Conservation (phyloP, 371 early-diverging fungal species). For the Apophysomyces elegans region DNA sequence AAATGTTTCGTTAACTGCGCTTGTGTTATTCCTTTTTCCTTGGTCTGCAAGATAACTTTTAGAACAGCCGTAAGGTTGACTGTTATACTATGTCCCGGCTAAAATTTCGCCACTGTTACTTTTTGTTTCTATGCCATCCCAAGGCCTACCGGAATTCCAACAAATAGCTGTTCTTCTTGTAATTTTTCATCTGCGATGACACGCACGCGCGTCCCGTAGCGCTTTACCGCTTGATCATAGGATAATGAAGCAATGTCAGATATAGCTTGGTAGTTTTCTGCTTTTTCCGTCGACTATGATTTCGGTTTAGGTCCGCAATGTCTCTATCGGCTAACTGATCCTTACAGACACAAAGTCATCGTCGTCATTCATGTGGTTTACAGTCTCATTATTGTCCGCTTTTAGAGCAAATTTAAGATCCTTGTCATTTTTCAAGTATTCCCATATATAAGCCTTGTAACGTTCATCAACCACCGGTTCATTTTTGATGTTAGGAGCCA, state of each 20-base stretch:
- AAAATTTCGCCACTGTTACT: background rate
- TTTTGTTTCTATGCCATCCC: background rate
- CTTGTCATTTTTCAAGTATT: slow-evolving; percentile 15
- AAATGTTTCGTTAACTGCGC: slow-evolving; percentile 30
- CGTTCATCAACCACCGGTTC: slow-evolving; percentile 28
- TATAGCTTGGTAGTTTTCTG: slow-evolving; percentile 17
- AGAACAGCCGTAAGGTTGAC: slow-evolving; percentile 28
- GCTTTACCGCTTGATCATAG: slow-evolving; percentile 27
- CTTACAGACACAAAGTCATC: slow-evolving; percentile 3
- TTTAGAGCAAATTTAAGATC: slow-evolving; percentile 27
- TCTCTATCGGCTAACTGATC: background rate
- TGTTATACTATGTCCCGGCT: slow-evolving; percentile 33
- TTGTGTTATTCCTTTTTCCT: slow-evolving; percentile 38
- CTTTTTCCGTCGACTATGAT: background rate
- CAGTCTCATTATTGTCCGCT: slow-evolving; percentile 13
- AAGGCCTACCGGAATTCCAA: slow-evolving; percentile 36
- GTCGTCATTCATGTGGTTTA: background rate
- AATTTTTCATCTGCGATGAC: slow-evolving; percentile 28
- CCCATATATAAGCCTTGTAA: slow-evolving; percentile 40
- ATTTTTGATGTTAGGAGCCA: background rate
- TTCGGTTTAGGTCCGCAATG: background rate
- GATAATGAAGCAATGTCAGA: slow-evolving; percentile 16
- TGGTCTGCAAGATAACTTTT: slow-evolving; percentile 23
- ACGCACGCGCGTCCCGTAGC: slow-evolving; percentile 29
- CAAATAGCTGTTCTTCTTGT: slow-evolving; percentile 37